These are phyloP conservation scores for Ophiostoma sp. DNA, from an alignment of 2,329 filamentous ascomycete genomes.

Conservation along the genomic window DNA sequence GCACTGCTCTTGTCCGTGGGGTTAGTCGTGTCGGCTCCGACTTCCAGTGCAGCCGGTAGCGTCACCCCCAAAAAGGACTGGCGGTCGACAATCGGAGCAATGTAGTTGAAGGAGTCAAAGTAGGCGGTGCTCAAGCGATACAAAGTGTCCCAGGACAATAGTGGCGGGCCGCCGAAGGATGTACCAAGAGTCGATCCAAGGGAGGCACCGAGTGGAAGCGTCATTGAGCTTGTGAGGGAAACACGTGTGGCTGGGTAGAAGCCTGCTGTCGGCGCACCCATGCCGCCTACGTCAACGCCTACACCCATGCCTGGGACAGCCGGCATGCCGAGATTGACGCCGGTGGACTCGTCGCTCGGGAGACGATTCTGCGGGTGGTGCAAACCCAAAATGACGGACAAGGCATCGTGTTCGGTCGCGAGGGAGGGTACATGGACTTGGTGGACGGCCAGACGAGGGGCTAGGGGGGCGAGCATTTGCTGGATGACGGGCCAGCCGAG, in stretches of 20 bases:
- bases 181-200: not conserved
- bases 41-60: constrained; percentile 45
- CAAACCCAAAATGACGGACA: constrained; percentile 39
- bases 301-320: not conserved
- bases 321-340: constrained; percentile 6
- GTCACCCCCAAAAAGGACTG: constrained; percentile 52
- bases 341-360: constrained; percentile 13
- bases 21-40: not conserved
- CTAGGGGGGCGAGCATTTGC: constrained; percentile 41
- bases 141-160: constrained; percentile 51
- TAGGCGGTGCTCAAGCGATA: constrained; percentile 54
- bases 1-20: constrained; percentile 32
- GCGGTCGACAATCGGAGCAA: constrained; percentile 60
- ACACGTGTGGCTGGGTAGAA: not conserved
- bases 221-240: not conserved
- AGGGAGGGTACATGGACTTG: not conserved
- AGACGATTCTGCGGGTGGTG: constrained; percentile 32
- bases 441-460: constrained; percentile 34
- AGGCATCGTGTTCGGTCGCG: constrained; percentile 41
- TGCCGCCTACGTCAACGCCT: not conserved
- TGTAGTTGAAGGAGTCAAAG: constrained; percentile 60
- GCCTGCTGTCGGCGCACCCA: not conserved
- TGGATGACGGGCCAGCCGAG: constrained; percentile 51
- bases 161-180: constrained; percentile 19
- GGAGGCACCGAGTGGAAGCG: not conserved